Conservation (phyloP, 768 basidiomycete species). For the Filobasidium floriforme region DNA sequence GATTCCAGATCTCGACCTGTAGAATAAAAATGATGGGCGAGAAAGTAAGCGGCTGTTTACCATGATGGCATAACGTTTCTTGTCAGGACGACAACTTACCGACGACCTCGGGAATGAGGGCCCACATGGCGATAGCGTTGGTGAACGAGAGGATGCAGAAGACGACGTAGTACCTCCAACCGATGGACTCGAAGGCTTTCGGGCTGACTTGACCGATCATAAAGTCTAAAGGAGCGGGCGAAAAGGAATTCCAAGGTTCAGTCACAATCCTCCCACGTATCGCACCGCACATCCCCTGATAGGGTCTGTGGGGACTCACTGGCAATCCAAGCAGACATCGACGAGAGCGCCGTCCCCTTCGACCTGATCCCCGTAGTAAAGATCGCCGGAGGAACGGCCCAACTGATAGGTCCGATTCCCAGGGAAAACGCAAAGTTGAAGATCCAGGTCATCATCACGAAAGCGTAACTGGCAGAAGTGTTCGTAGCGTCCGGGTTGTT, state of each 20-base stretch:
- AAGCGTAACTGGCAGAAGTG: slow-evolving; percentile 17
- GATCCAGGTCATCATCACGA: slow-evolving; percentile 24
- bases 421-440: slow-evolving; percentile 21
- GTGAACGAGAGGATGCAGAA: slow-evolving; percentile 24
- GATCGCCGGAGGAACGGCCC: slow-evolving; percentile 21
- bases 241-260: neutral
- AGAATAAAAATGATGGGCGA: neutral
- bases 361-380: slow-evolving; percentile 23
- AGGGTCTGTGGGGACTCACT: too few relatives aligned
- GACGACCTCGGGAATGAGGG: neutral
- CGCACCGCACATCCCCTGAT: too few relatives aligned
- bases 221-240: slow-evolving; percentile 4
- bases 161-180: slow-evolving; percentile 31
- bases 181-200: slow-evolving; percentile 25
- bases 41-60: neutral
- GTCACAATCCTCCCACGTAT: too few relatives aligned
- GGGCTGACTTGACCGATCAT: slow-evolving; percentile 20
- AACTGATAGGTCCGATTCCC: slow-evolving; percentile 19
- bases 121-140: slow-evolving; percentile 23
- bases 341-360: slow-evolving; percentile 21
- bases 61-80: too few relatives aligned
- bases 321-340: slow-evolving; percentile 22
- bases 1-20: neutral
- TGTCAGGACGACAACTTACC: too few relatives aligned
- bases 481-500: slow-evolving; percentile 6